Conservation (phyloP, 1,284 basidiomycete genomes). For the Trichosporon ovoides region DNA sequence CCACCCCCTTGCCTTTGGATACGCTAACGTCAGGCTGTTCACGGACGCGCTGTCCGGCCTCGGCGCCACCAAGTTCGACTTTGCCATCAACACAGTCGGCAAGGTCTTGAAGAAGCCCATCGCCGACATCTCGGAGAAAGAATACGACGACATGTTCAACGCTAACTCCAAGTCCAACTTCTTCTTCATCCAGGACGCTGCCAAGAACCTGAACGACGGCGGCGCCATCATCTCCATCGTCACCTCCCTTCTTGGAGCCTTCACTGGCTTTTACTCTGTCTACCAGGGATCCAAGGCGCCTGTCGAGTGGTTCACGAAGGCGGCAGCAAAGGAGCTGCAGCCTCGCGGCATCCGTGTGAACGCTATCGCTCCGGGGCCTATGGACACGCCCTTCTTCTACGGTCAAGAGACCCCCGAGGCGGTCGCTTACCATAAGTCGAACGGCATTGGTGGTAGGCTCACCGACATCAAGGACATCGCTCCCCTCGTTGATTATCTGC, state of each 20-base stretch:
- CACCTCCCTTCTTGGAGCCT: conserved; percentile 23
- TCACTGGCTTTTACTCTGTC: conserved; percentile 24
- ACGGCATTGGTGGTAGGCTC: conserved; percentile 16
- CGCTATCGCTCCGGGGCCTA: conserved; percentile 19
- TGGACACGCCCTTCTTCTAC: conserved; percentile 28
- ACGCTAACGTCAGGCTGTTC: conserved; percentile 15
- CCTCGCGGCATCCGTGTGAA: conserved; percentile 21
- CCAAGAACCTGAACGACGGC: conserved; percentile 19
- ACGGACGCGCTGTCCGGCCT: conserved; percentile 16
- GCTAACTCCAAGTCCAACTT: conserved; percentile 28
- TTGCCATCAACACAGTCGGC: conserved; percentile 30
- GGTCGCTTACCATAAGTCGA: conserved; percentile 20
- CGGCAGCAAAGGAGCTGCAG: conserved; percentile 24
- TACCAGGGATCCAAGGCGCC: conserved; percentile 30
- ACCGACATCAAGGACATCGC: conserved; percentile 23
- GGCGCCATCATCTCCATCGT: conserved; percentile 26
- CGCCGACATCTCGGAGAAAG: conserved; percentile 21
- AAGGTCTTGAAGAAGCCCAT: conserved; percentile 31
- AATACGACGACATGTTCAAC: conserved; percentile 26
- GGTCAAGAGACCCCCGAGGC: conserved; percentile 15
- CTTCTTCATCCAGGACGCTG: conserved; percentile 29
- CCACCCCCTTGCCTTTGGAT: not conserved
- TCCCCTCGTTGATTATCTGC: conserved; percentile 17
- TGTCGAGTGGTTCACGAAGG: conserved; percentile 29
- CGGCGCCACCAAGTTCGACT: conserved; percentile 17